A percentile compares a stretch with the other conserved stretches of the same genome.
phyloP scores from a whole-genome alignment of 1,284 basidiomycete species.

The Papiliotrema nemorosa region DNA sequence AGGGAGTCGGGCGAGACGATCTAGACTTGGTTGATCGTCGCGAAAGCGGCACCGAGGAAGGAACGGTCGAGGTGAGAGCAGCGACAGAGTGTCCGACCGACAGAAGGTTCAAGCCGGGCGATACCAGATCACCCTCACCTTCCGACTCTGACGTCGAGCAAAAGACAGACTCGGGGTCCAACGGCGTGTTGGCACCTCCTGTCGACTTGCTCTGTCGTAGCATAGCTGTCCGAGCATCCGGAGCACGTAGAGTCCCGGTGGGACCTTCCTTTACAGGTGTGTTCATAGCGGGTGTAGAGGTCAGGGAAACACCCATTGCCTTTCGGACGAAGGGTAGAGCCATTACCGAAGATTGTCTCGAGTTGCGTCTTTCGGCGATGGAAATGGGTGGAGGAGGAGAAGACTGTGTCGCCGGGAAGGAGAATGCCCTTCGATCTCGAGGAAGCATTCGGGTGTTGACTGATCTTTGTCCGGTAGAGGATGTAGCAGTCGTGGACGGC shows the following conservation, averaged over 20 bases:
- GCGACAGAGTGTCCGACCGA: not conserved
- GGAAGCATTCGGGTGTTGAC: not conserved
- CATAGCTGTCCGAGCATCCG: not conserved
- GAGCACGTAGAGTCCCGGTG: not conserved
- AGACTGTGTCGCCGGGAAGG: constrained; percentile 34
- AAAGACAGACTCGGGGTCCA: constrained; percentile 32
- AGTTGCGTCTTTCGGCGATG: constrained; percentile 6
- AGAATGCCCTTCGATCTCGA: constrained; percentile 43
- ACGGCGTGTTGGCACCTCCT: constrained; percentile 32
- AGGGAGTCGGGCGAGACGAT: not conserved
- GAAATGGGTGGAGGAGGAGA: constrained; percentile 10
- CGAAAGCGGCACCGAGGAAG: not conserved
- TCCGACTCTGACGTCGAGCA: constrained; percentile 42
- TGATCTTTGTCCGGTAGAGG: no score
- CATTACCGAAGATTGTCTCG: constrained; percentile 9
- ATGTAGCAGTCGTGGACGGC: not conserved
- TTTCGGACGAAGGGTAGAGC: constrained; percentile 31
- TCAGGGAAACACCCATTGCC: constrained; percentile 15
- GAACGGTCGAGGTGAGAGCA: not conserved
- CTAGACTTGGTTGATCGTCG: not conserved
- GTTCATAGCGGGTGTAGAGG: constrained; percentile 6
- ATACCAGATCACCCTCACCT: constrained; percentile 17
- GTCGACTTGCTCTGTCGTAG: constrained; percentile 22
- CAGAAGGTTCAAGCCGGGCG: constrained; percentile 2
- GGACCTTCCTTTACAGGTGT: not conserved